Evolutionary conservation across 1,139 yeast species (phyloP).

Genomic region (Schizosaccharomyces versatilis): DNA sequence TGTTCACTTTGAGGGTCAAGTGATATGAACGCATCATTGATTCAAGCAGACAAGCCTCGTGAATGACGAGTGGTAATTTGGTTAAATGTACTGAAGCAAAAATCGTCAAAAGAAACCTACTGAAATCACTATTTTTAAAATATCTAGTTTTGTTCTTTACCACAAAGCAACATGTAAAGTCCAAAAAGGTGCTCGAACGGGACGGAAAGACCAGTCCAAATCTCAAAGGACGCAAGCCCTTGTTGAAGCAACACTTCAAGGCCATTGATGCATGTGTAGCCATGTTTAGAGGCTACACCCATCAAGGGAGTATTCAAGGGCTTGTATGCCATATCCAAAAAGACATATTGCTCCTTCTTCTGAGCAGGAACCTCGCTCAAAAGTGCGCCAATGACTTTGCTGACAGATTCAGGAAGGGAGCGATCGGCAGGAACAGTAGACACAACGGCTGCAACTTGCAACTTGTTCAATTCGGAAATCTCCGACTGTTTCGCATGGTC

Average conservation of each 20-base stretch:
- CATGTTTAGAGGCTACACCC: slow-evolving; percentile 40
- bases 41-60: too few relatives aligned
- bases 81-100: too few relatives aligned
- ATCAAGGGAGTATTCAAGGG: slow-evolving; percentile 70
- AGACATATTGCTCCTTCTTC: slow-evolving; percentile 19
- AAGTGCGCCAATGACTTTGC: slow-evolving; percentile 22
- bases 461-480: slow-evolving; percentile 5
- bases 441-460: slow-evolving; percentile 34
- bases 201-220: slow-evolving; percentile 39
- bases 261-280: slow-evolving; percentile 67
- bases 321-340: slow-evolving; percentile 84
- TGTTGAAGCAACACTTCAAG: slow-evolving; percentile 80
- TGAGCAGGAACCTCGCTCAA: neutral
- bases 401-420: slow-evolving; percentile 37
- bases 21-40: too few relatives aligned
- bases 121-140: too few relatives aligned
- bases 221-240: slow-evolving; percentile 65
- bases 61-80: too few relatives aligned
- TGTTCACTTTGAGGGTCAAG: too few relatives aligned
- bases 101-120: too few relatives aligned
- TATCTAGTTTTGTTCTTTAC: too few relatives aligned
- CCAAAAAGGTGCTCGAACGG: neutral
- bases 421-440: slow-evolving; percentile 80
- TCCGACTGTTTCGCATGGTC: slow-evolving; percentile 22
- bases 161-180: too few relatives aligned